Percentiles rank a stretch among this genome's conserved stretches.
These are phyloP conservation scores for Verbena officinalis DNA, from an alignment of 257 asterid species.

Conservation along the genomic window DNA sequence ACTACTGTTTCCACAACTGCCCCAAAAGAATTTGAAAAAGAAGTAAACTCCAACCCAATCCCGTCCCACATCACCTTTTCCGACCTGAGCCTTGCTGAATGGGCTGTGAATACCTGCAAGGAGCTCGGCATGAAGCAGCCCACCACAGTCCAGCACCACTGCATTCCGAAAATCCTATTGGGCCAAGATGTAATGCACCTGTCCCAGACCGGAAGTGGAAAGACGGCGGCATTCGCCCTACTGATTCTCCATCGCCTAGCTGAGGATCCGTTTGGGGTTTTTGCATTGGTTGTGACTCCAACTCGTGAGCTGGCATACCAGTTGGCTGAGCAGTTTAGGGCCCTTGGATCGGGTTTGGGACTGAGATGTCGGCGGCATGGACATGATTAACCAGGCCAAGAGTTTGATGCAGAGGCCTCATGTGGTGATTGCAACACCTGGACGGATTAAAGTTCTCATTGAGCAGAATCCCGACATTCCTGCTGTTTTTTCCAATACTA, in stretches of 20 bases:
- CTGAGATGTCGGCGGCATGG: conserved; percentile 95
- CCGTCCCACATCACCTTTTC: conserved; percentile 62
- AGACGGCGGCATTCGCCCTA: conserved; percentile 92
- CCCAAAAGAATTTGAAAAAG: conserved; percentile 46
- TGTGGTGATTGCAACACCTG: conserved; percentile 91
- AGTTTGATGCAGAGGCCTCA: conserved; percentile 77
- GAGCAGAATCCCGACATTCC: conserved; percentile 78
- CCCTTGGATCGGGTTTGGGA: conserved; percentile 77
- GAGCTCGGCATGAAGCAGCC: conserved; percentile 91
- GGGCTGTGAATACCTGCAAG: conserved; percentile 80
- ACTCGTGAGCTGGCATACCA: conserved; percentile 91
- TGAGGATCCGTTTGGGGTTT: conserved; percentile 81
- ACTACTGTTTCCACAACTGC: conserved; percentile 22
- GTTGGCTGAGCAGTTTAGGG: conserved; percentile 92
- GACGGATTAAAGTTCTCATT: conserved; percentile 91
- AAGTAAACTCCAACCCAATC: conserved; percentile 56
- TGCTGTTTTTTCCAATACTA: conserved; percentile 71
- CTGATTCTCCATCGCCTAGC: conserved; percentile 83
- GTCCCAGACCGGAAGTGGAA: conserved; percentile 95
- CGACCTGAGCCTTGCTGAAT: conserved; percentile 79
- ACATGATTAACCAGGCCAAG: conserved; percentile 74
- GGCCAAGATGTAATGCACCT: conserved; percentile 89
- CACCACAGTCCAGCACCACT: conserved; percentile 87
- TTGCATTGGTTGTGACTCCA: conserved; percentile 87
- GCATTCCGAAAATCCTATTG: conserved; percentile 81